A percentile compares a stretch with the other conserved stretches of the same genome.
phyloP scores from a whole-genome alignment of 306 rosid species.

The Acacia crassicarpa region DNA sequence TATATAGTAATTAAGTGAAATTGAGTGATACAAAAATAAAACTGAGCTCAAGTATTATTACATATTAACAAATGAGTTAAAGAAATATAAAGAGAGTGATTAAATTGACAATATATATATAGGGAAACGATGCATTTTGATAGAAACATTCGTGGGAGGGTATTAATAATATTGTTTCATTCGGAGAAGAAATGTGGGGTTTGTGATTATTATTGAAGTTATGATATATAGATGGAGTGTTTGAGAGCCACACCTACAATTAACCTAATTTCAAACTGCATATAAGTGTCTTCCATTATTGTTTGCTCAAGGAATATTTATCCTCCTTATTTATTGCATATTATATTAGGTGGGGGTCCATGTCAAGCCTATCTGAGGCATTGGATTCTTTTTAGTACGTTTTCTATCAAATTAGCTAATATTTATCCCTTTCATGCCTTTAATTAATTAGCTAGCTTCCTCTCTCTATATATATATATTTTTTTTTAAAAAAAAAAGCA shows the following conservation, averaged over 20 bases:
- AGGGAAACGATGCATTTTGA: background rate
- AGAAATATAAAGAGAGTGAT: background rate
- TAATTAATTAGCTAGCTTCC: too few relatives aligned
- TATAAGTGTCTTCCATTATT: background rate
- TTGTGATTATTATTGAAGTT: background rate
- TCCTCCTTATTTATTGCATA: conserved; percentile 29
- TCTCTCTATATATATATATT: too few relatives aligned
- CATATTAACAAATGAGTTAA: background rate
- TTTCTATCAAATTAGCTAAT: background rate
- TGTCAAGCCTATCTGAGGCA: conserved; percentile 30
- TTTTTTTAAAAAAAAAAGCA: too few relatives aligned
- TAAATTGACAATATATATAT: background rate
- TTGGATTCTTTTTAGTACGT: conserved; percentile 30
- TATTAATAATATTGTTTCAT: background rate
- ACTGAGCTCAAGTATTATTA: background rate
- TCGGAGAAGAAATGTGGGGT: conserved; percentile 32
- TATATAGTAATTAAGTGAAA: too few relatives aligned
- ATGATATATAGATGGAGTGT: background rate
- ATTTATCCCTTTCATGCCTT: too few relatives aligned
- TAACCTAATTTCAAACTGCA: conserved; percentile 31
- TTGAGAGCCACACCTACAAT: conserved; percentile 25
- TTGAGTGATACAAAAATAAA: too few relatives aligned
- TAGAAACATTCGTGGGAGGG: background rate
- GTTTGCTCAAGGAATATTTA: background rate
- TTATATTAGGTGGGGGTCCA: conserved; percentile 30